A percentile compares a stretch with the other conserved stretches of the same genome.
These are phyloP conservation scores for Fusarium staphyleae DNA, from an alignment of 2,329 filamentous ascomycete species.

Conservation along the genomic window DNA sequence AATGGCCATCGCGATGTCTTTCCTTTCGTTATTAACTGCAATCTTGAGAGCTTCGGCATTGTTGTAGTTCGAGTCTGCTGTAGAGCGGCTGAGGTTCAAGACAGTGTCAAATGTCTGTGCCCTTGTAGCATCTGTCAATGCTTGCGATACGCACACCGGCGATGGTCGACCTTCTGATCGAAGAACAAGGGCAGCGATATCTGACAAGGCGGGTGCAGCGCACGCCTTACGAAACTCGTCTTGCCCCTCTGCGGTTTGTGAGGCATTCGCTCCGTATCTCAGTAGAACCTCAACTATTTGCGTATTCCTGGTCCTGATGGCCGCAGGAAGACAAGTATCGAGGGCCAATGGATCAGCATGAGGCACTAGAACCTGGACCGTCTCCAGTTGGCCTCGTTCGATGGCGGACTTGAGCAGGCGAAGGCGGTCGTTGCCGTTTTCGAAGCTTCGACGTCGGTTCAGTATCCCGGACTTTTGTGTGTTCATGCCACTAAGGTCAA, in stretches of 20 bases:
- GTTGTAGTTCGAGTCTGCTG: constrained; percentile 61
- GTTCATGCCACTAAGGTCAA: constrained; percentile 57
- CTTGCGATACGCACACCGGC: constrained; percentile 54
- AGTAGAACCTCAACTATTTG: constrained; percentile 57
- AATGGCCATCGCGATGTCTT: constrained; percentile 63
- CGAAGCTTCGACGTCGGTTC: constrained; percentile 57
- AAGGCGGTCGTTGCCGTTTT: constrained; percentile 57
- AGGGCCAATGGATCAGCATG: constrained; percentile 60
- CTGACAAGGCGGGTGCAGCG: constrained; percentile 52
- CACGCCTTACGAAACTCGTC: constrained; percentile 63
- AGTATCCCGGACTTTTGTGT: constrained; percentile 58
- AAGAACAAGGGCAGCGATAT: constrained; percentile 57
- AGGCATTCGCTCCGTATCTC: constrained; percentile 58
- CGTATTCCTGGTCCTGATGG: constrained; percentile 54
- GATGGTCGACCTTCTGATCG: constrained; percentile 58
- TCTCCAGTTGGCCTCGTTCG: constrained; percentile 57
- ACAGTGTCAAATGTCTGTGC: constrained; percentile 60
- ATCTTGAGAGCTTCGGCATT: constrained; percentile 59
- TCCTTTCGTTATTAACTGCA: constrained; percentile 56
- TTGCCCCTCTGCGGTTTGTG: constrained; percentile 57
- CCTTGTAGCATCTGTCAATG: constrained; percentile 59
- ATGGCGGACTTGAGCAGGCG: constrained; percentile 60
- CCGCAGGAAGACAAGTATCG: constrained; percentile 57
- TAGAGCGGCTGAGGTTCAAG: constrained; percentile 57
- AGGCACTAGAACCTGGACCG: constrained; percentile 61